phyloP scores from a whole-genome alignment of 352 stramenopile species.

The Thraustochytrium sp. region DNA sequence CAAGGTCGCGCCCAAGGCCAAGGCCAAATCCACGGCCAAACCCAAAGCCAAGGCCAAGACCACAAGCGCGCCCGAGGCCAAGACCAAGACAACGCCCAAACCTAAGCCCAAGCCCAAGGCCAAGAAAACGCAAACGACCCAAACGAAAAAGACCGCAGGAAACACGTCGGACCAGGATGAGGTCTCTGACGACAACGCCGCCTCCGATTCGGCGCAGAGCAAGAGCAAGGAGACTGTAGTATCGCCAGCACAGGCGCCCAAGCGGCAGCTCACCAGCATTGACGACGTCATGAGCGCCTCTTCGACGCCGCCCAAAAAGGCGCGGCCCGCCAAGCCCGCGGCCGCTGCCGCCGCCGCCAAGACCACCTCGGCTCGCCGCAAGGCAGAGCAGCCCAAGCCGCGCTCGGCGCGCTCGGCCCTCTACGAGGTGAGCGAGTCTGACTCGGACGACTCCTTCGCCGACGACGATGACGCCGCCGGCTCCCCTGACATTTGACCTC shows the following conservation, averaged over 20 bases:
- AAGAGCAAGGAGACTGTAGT: neutral
- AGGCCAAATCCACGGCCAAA: neutral
- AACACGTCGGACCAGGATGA: too few relatives aligned
- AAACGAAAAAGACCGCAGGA: too few relatives aligned
- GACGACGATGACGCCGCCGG: neutral
- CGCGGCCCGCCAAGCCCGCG: neutral
- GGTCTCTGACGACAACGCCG: neutral
- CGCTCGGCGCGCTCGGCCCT: neutral
- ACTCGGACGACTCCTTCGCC: neutral
- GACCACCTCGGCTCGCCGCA: too few relatives aligned
- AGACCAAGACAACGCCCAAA: neutral
- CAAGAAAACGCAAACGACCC: too few relatives aligned
- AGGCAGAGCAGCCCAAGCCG: neutral
- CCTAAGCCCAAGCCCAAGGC: neutral
- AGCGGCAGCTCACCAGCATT: neutral
- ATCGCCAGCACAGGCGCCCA: neutral
- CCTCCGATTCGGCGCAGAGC: neutral
- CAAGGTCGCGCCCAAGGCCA: neutral
- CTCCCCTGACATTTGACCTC: conserved; percentile 8
- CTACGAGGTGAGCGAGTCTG: neutral
- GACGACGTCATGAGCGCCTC: neutral
- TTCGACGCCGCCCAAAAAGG: neutral
- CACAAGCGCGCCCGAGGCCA: neutral
- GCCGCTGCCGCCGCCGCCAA: neutral
- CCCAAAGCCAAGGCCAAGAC: neutral